Conservation (phyloP, 495 filamentous ascomycete species). For the Penicillium chermesinum region DNA sequence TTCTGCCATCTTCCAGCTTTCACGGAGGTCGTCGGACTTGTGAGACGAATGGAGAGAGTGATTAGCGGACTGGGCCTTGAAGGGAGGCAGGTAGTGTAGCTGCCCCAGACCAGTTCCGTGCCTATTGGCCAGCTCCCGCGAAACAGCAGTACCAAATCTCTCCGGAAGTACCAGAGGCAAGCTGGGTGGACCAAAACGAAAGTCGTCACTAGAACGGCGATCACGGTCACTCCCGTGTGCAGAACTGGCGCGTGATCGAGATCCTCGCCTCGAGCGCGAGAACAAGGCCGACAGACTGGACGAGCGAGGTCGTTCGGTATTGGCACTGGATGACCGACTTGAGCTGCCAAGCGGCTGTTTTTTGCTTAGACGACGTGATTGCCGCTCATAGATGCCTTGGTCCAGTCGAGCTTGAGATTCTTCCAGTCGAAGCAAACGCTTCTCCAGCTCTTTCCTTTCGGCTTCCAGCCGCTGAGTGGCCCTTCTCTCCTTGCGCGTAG, state of each 20-base stretch:
- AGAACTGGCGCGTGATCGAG: conserved; percentile 29
- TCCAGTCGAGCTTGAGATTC: conserved; percentile 22
- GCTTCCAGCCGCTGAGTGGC: conserved; percentile 36
- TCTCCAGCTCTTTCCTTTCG: conserved; percentile 35
- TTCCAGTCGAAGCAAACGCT: conserved; percentile 31
- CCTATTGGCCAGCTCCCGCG: conserved; percentile 25
- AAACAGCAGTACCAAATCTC: conserved; percentile 31
- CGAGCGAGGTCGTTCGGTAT: conserved; percentile 23
- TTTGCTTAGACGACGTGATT: conserved; percentile 33
- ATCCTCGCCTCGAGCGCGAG: conserved; percentile 28
- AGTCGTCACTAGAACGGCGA: conserved; percentile 4
- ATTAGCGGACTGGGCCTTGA: conserved; percentile 6
- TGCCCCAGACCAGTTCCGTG: conserved; percentile 25
- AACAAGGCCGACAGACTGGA: conserved; percentile 31
- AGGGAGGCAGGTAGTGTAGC: conserved; percentile 2
- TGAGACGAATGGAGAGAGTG: conserved; percentile 9
- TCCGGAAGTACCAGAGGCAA: conserved; percentile 28
- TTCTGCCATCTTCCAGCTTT: conserved; percentile 25
- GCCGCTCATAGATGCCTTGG: conserved; percentile 16
- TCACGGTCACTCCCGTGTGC: conserved; percentile 15
- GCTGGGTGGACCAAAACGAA: conserved; percentile 12
- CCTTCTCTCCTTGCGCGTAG: conserved; percentile 28
- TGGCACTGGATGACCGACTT: conserved; percentile 31
- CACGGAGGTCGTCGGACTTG: conserved; percentile 22
- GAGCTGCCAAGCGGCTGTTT: conserved; percentile 32